phyloP scores from a whole-genome alignment of 495 filamentous ascomycete genomes.

The Mytilinidion resinicola region DNA sequence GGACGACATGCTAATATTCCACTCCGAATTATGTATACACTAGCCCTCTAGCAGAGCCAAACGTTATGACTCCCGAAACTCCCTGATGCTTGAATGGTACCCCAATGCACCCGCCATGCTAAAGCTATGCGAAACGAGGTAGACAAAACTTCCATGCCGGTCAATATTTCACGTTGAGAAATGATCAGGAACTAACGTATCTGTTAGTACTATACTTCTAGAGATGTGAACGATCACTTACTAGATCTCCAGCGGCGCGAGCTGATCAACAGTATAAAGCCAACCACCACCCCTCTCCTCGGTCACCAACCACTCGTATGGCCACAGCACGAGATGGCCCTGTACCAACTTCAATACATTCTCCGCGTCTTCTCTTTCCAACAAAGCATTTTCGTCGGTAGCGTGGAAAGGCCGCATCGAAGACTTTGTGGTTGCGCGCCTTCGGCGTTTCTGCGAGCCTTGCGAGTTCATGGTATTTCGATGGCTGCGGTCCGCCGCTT shows the following conservation, averaged over 20 bases:
- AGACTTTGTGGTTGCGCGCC: conserved; percentile 70
- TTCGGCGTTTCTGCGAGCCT: conserved; percentile 43
- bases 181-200: background rate
- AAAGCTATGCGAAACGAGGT: too few species aligned
- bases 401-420: conserved; percentile 64
- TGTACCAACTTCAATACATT: conserved; percentile 76
- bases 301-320: conserved; percentile 85
- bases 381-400: conserved; percentile 55
- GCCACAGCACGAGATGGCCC: conserved; percentile 83
- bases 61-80: too few species aligned
- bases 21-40: too few species aligned
- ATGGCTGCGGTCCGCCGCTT: conserved; percentile 6
- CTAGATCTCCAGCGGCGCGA: conserved; percentile 95
- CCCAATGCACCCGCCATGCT: too few species aligned
- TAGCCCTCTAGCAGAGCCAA: too few species aligned
- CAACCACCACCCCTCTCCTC: conserved; percentile 93
- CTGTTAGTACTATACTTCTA: background rate
- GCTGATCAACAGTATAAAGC: conserved; percentile 92
- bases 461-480: conserved; percentile 28
- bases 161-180: too few species aligned
- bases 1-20: too few species aligned
- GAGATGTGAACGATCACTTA: conserved; percentile 16
- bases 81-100: too few species aligned
- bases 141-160: too few species aligned
- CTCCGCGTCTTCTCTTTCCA: conserved; percentile 68